Evolutionary conservation across 2,329 filamentous ascomycete species (phyloP), one percentile per base, ranked within the genome.

Genomic region (Verticillium isaacii): DNA sequence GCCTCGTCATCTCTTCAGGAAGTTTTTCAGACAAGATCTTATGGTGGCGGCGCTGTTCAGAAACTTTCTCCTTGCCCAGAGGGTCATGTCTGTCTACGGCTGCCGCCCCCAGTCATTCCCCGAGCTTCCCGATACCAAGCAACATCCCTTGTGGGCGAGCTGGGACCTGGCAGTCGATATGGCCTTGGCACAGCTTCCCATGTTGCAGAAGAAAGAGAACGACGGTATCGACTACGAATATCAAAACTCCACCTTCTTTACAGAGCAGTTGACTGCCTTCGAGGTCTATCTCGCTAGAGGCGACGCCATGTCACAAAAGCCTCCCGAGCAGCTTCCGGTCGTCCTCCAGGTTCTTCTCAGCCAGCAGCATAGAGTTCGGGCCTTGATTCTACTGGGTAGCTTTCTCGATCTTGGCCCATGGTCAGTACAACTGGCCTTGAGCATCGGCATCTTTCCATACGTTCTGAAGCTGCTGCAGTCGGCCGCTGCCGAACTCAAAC

Each of bases 31-130:
- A 52, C 95, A 99, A 74, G 95, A 99, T 74, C 82, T 99, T 14
- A 98, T 99, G 93, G 95, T 99, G n/a, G 95, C 95, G 14, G 95
- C 95, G 2, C 80, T 99, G 8, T 99, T 98, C 75, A 87, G 95
- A 59, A 99, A 99, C 73, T 98, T 98, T 71, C 84, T 99, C 1
- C 85, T 99, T 3, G 92, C 93, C 2, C 95, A 99, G 74, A 87
- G 95, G 66, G 90, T 99, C 68, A 98, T 99, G 95, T 88, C 91
- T 63, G 92, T 93, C 1, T 97, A 98, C 72, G 93, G 96, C 67
- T 99, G 95, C 72, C 92, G 96, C 71, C 95, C 95, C 2, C 91
- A 96, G 68, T 97, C 93, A 17, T 93, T 91, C 65, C 95, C 95
- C 0, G 86, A 89, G 66, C 85, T 99, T n/a, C 94, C 95, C 1